Base-by-base conservation (phyloP, 306 rosid genomes). In the Nissolia schottii region DNA sequence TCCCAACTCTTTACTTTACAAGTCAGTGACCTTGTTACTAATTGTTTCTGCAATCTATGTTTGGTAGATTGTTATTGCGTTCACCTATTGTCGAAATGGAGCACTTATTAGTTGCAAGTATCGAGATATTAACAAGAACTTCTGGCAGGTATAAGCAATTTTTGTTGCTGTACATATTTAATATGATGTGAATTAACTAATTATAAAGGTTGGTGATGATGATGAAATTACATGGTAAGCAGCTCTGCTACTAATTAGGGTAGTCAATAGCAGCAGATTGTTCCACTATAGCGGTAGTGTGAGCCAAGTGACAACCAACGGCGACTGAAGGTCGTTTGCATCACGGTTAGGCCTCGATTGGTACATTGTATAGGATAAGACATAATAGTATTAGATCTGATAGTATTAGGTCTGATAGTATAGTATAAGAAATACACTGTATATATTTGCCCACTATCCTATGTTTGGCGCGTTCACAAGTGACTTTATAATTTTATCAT, bases 41-140 rank as follows among this genome's bases (percentile, higher is more conserved):
- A 80, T 50, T 59, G 59, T 81, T 90, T 80, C 41, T 38, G 27
- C 54, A 60, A 63, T 45, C 64, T 73, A 19, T 43, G 18, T 56
- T 78, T 69, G 27, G 64, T 84, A 94, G 97, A 74, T 86, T 73
- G 87, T 68, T 22, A 88, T 94, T 84, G 97, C 96, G 50, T 94
- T 94, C 85, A 61, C 96, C 27, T 94, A 94, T 74, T 66, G 70
- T 77, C 87, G 87, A 29, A 64, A 82, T 53, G 86, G 91, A 77
- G 37, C 11, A 18, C 85, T 94, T 59, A 63, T 89, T 62, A 85
- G 95, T 84, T 94, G 99, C 96, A 94, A 94, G 85, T 94, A 91
- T 71, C 91, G 99, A 51, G 95, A 94, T 73, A 70, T 81, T 76
- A 68, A 82, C 84, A 94, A 91, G 85, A 71, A 48, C 37, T 94